Evolutionary conservation across 495 filamentous ascomycete genomes (phyloP).

Genomic region (Achaetomiella virescens): DNA sequence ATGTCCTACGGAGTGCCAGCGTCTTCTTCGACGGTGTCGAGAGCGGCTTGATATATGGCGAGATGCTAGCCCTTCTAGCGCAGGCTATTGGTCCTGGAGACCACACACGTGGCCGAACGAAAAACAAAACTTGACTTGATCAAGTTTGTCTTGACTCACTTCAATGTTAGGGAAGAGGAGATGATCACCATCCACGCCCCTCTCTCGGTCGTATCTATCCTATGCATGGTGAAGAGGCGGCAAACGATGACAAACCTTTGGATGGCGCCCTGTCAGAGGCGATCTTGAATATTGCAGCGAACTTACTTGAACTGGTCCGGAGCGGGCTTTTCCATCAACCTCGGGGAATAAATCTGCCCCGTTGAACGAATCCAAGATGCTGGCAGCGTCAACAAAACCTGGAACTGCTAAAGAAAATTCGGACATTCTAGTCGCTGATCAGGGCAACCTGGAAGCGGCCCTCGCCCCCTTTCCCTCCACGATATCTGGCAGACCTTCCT

Average conservation of each 20-base stretch:
- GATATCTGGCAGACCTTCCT: slow-evolving; percentile 55
- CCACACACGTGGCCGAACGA: slow-evolving; percentile 34
- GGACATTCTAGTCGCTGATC: slow-evolving; percentile 57
- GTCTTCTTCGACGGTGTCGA: slow-evolving; percentile 97
- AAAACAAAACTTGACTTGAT: slow-evolving; percentile 62
- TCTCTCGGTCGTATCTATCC: slow-evolving; percentile 58
- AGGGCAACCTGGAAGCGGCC: slow-evolving; percentile 48
- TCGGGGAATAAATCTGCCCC: slow-evolving; percentile 20
- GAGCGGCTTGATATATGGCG: slow-evolving; percentile 83
- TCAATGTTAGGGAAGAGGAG: slow-evolving; percentile 93
- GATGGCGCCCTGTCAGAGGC: slow-evolving; percentile 23
- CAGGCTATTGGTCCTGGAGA: slow-evolving; percentile 49
- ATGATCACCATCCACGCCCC: slow-evolving; percentile 87
- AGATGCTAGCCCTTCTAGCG: slow-evolving; percentile 57
- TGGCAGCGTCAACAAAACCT: slow-evolving; percentile 33
- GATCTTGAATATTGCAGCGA: slow-evolving; percentile 48
- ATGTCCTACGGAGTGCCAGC: slow-evolving; percentile 86
- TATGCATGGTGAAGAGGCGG: slow-evolving; percentile 53
- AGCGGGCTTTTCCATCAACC: slow-evolving; percentile 56
- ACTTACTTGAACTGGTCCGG: slow-evolving; percentile 63
- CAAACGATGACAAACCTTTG: slow-evolving; percentile 16
- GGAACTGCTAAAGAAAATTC: slow-evolving; percentile 56
- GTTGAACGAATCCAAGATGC: slow-evolving; percentile 22
- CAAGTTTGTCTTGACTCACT: slow-evolving; percentile 75
- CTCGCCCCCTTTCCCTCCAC: slow-evolving; percentile 51